Conservation (phyloP, 176 grass and related monocot species). For the Aegilops bicornis region DNA sequence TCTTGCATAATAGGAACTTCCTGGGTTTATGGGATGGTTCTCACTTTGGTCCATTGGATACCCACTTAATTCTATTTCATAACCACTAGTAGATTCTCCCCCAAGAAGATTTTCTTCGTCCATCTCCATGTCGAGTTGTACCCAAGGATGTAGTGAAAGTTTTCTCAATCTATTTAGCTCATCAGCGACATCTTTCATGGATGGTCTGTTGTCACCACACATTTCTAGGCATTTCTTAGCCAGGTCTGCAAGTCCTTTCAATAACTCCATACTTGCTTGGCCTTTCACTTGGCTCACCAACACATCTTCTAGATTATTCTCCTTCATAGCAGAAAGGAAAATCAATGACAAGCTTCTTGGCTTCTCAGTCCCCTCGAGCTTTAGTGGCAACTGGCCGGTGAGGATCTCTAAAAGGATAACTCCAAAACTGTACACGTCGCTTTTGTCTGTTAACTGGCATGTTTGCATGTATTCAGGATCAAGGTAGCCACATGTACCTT, state of each 20-base stretch:
- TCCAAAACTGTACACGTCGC: slow-evolving; percentile 20
- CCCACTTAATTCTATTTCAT: neutral
- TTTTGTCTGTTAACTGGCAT: slow-evolving; percentile 38
- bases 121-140: neutral
- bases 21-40: slow-evolving; percentile 32
- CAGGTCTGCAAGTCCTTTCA: slow-evolving; percentile 21
- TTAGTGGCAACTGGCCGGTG: slow-evolving; percentile 24
- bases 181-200: slow-evolving; percentile 28
- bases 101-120: slow-evolving; percentile 13
- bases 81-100: neutral
- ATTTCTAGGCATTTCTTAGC: slow-evolving; percentile 36
- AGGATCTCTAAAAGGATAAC: slow-evolving; percentile 34
- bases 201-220: slow-evolving; percentile 29
- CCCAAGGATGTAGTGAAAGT: slow-evolving; percentile 29
- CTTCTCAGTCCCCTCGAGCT: slow-evolving; percentile 11
- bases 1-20: slow-evolving; percentile 29
- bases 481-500: slow-evolving; percentile 34
- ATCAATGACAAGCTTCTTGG: neutral
- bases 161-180: slow-evolving; percentile 30
- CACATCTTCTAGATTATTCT: slow-evolving; percentile 21
- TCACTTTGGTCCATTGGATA: slow-evolving; percentile 10
- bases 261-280: slow-evolving; percentile 24
- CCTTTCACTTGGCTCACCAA: slow-evolving; percentile 4
- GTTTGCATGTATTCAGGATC: slow-evolving; percentile 48
- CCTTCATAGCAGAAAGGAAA: slow-evolving; percentile 28